These are phyloP conservation scores for Scheffersomyces segobiensis DNA, from an alignment of 1,139 yeast genomes.

Conservation along the genomic window DNA sequence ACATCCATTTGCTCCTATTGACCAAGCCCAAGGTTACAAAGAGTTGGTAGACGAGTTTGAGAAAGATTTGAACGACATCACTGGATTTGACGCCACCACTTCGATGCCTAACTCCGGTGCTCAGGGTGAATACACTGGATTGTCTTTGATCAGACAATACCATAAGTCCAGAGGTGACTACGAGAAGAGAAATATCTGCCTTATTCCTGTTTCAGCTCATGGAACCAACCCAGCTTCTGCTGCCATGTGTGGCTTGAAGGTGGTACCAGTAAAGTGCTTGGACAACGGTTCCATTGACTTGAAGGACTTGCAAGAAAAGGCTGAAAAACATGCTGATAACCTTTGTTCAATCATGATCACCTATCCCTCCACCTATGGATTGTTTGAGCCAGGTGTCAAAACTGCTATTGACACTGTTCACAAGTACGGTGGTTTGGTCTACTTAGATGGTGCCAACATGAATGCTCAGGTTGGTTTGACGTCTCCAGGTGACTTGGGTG, in stretches of 20 bases:
- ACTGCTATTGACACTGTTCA: slow-evolving; percentile 85
- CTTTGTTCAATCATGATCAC: slow-evolving; percentile 95
- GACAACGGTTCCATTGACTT: slow-evolving; percentile 84
- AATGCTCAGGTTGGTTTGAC: slow-evolving; percentile 98
- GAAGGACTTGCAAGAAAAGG: slow-evolving; percentile 71
- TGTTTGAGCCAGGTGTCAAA: slow-evolving; percentile 89
- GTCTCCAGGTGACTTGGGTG: slow-evolving; percentile 96
- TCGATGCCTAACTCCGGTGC: slow-evolving; percentile 98
- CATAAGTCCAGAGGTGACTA: slow-evolving; percentile 69
- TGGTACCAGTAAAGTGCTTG: slow-evolving; percentile 87
- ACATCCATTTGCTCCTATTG: slow-evolving; percentile 90
- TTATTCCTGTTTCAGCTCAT: slow-evolving; percentile 96
- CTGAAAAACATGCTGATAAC: slow-evolving; percentile 63
- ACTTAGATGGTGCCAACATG: slow-evolving; percentile 98
- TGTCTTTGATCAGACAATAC: slow-evolving; percentile 81
- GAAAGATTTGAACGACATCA: slow-evolving; percentile 82
- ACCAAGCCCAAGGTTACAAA: slow-evolving; percentile 84
- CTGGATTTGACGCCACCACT: slow-evolving; percentile 93
- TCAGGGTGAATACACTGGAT: slow-evolving; percentile 96
- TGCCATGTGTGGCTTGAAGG: slow-evolving; percentile 94
- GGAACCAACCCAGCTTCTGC: slow-evolving; percentile 99
- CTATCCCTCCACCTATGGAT: slow-evolving; percentile 95
- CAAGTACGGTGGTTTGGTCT: slow-evolving; percentile 87
- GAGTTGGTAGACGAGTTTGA: slow-evolving; percentile 76
- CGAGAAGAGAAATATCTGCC: slow-evolving; percentile 74